Base-by-base conservation (phyloP, 2,329 filamentous ascomycete genomes). In the Alternaria longipes region DNA sequence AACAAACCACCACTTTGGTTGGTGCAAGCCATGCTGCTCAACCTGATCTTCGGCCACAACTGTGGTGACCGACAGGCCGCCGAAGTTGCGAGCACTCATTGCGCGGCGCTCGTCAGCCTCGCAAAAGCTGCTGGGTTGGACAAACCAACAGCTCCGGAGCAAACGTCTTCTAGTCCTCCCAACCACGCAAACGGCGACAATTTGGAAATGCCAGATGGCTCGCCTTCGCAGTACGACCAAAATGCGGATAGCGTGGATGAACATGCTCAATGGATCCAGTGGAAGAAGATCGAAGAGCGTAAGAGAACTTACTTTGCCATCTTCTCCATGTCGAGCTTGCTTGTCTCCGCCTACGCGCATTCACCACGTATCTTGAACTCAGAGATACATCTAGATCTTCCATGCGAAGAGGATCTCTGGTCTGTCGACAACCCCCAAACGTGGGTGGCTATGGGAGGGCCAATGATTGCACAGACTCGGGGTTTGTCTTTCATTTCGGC, bases 1-100 rank as follows among this genome's bases (percentile, higher is more conserved):
- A 86, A 89, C 40, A 94, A 87, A 56, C 89, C 94, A 2, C 94
- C 94, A 0, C 85, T 97, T 41, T 98, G 94, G 94, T 85, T 99
- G 26, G 93, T 98, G 16, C 95, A 98, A 79, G 93, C 94, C 0
- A 98, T 98, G 94, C 84, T 98, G 8, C 85, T 99, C 52, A 98
- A 97, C 75, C 92, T 98, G 38, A 91, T 97, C 16, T 98, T 97
- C 75, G 94, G 94, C 14, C 92, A 97, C 78, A 96, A 97, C 68
- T 97, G 93, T 76, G 93, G 92, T 38, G 94, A 98, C 77, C 94
- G 96, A 81, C 90, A 89, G 55, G 91, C 93, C 22, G 93, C 92
- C 62, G 93, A 97, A 75, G 96, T 97, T 72, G 94, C 94, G 1
- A 94, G 91, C 65, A 97, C 92, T 1, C 94, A 98, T 76, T 96